These are phyloP conservation scores for Phaeosphaeria sp. DNA, from an alignment of 2,329 filamentous ascomycete species.

Conservation along the genomic window DNA sequence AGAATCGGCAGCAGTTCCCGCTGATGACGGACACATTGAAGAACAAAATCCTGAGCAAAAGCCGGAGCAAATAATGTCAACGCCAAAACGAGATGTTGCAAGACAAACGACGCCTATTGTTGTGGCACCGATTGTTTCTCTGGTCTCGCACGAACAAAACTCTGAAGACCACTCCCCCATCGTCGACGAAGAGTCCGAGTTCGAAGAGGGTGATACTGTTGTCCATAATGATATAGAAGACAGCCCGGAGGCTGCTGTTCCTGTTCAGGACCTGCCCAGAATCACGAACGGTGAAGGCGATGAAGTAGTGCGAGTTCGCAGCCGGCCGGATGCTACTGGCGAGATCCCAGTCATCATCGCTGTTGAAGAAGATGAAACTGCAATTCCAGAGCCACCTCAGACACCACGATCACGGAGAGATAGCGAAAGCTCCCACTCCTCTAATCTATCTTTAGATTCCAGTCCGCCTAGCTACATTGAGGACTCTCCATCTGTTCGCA, in stretches of 20 bases:
- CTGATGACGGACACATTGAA: neutral
- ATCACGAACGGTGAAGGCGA: neutral
- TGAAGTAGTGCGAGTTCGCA: conserved; percentile 1
- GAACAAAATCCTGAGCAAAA: neutral
- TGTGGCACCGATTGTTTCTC: neutral
- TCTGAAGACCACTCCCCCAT: conserved; percentile 7
- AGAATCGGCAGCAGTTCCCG: neutral
- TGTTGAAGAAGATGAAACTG: conserved; percentile 20
- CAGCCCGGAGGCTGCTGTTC: conserved; percentile 3
- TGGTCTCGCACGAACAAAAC: neutral
- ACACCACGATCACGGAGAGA: conserved; percentile 40
- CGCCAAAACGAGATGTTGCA: neutral
- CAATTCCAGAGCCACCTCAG: conserved; percentile 26
- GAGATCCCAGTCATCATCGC: conserved; percentile 30
- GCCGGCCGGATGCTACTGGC: conserved; percentile 5
- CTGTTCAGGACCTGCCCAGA: conserved; percentile 6
- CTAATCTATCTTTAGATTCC: conserved; percentile 38
- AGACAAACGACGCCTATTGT: neutral
- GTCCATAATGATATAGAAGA: conserved; percentile 37
- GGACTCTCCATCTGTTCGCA: conserved; percentile 47
- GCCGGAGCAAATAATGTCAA: neutral
- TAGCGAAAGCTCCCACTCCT: conserved; percentile 40
- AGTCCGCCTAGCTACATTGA: conserved; percentile 38
- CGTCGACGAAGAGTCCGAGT: conserved; percentile 36
- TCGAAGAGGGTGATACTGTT: conserved; percentile 45